Evolutionary conservation across 2,329 filamentous ascomycete genomes (phyloP).

Genomic region (Dryadomyces quercus-mongolicae): DNA sequence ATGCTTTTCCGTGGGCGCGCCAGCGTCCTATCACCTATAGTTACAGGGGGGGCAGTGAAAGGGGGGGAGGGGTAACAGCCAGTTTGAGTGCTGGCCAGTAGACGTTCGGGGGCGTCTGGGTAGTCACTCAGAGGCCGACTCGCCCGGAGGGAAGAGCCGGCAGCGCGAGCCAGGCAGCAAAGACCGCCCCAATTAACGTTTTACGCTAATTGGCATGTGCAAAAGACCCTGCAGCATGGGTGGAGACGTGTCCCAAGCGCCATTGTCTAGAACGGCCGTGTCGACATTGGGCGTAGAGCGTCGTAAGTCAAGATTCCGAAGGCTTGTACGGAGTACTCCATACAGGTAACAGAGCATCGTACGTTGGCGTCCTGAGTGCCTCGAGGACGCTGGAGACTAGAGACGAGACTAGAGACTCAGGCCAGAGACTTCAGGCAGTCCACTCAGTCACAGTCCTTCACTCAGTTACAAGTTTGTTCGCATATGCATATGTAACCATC

Average conservation of each 20-base stretch:
- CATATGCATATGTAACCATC: too few relatives aligned
- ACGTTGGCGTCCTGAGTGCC: too few relatives aligned
- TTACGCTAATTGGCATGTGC: slow-evolving; percentile 5
- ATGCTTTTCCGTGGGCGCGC: too few relatives aligned
- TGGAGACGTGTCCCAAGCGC: not conserved
- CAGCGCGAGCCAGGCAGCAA: not conserved
- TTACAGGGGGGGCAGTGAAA: not conserved
- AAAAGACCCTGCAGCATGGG: slow-evolving; percentile 1
- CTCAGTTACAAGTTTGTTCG: too few relatives aligned
- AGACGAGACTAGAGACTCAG: too few relatives aligned
- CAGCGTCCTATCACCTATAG: not conserved
- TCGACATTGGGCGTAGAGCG: not conserved
- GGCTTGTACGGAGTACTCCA: not conserved
- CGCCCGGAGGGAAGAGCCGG: too few relatives aligned
- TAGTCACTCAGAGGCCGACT: too few relatives aligned
- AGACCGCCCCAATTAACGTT: slow-evolving; percentile 6
- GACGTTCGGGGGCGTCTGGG: too few relatives aligned
- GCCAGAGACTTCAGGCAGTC: too few relatives aligned
- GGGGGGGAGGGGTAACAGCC: not conserved
- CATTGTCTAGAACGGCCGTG: not conserved
- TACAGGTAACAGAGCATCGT: too few relatives aligned
- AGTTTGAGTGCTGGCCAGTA: not conserved
- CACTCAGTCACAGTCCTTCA: too few relatives aligned
- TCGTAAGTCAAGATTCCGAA: not conserved
- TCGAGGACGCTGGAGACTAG: too few relatives aligned